Evolutionary conservation across 805 yeast species (phyloP), one percentile per base, ranked within the genome.

Genomic region (Kazachstania taianensis): DNA sequence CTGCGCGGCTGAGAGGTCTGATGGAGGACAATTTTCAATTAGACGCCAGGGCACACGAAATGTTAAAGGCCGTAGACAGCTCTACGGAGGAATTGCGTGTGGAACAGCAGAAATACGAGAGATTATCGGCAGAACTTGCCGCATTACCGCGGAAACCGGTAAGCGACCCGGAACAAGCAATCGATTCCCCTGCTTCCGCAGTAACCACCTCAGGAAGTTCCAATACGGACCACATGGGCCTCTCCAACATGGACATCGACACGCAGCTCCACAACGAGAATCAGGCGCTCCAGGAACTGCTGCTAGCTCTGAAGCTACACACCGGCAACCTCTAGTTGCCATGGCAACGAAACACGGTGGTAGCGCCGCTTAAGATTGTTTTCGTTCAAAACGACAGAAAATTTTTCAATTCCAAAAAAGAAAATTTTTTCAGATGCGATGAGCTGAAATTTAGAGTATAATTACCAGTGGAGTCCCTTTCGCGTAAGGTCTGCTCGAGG

Each of bases 231-330:
- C n/a, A n/a, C n/a, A n/a, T n/a, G n/a, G n/a, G n/a, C n/a, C n/a
- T n/a, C 18, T 22, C 5, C 20, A 12, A 23, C 19, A 14, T 27
- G 5, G 36, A 26, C 17, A 20, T 30, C 5, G 37, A 35, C 1
- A 27, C 32, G n/a, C 23, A 12, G 19, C 7, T 33, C 15, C 36
- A 19, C 6, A 32, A 37, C 5, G 45, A 48, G 22, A 50, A 47
- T 20, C 45, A 44, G 17, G 38, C 41, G 1, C 33, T 50, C 5
- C 37, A 39, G 20, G 43, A 50, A 28, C 28, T 50, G 8, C 32
- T 50, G 5, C 20, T 43, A 12, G 53, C 53, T 7, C 33, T 50
- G 19, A 41, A 49, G 34, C 36, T 49, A 4, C 48, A 47, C 26
- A 42, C 43, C 16, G 50, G 50, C 4, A n/a, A n/a, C n/a, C n/a